Conservation (phyloP, 2,329 filamentous ascomycete species). For the Corniculantispora saksenae region DNA sequence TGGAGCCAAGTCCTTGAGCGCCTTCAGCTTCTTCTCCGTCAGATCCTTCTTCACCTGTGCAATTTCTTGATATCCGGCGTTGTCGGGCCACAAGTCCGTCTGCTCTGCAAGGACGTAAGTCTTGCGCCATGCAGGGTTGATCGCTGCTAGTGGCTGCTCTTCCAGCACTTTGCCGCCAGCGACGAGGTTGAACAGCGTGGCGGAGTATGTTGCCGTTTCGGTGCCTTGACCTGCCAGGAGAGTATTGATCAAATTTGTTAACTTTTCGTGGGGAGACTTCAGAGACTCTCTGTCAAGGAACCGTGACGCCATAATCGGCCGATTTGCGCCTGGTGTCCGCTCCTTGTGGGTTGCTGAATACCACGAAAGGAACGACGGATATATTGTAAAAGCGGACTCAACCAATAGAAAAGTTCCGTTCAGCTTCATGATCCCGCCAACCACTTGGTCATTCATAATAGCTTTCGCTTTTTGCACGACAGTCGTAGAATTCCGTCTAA, state of each 20-base stretch:
- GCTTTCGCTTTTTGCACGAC: neutral
- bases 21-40: slow-evolving; percentile 4
- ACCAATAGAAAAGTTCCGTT: neutral
- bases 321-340: neutral
- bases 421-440: neutral
- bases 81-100: neutral
- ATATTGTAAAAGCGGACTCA: neutral
- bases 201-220: neutral
- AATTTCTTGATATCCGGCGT: neutral
- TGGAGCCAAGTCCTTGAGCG: neutral
- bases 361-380: neutral
- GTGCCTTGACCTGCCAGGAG: neutral
- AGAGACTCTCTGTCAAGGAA: neutral
- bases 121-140: slow-evolving; percentile 3
- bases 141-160: neutral
- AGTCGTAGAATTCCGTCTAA: neutral
- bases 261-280: neutral
- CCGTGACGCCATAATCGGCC: slow-evolving; percentile 1
- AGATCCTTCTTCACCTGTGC: neutral
- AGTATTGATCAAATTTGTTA: neutral
- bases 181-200: slow-evolving; percentile 3
- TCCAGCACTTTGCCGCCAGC: neutral
- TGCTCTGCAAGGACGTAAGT: neutral
- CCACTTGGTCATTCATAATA: neutral
- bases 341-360: neutral